Evolutionary conservation across 1,284 basidiomycete genomes (phyloP).

Genomic region (Boletus smithii): DNA sequence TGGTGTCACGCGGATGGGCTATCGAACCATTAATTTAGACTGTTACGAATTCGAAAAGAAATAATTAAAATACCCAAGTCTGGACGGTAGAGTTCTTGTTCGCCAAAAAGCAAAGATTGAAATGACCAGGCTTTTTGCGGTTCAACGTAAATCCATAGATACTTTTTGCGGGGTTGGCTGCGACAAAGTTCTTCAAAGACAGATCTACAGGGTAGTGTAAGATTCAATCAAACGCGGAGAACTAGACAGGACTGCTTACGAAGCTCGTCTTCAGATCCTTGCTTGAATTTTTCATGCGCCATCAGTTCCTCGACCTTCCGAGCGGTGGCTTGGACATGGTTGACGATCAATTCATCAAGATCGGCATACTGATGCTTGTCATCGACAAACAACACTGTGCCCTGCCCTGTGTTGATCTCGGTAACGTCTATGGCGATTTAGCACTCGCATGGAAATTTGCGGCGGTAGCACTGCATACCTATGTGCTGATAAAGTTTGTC

Average conservation of each 20-base stretch:
- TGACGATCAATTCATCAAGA: constrained; percentile 96
- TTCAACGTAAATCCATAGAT: constrained; percentile 97
- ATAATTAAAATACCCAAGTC: constrained; percentile 66
- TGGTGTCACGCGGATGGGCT: constrained; percentile 88
- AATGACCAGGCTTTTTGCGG: constrained; percentile 86
- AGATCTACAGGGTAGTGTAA: constrained; percentile 51
- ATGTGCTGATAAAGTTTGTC: constrained; percentile 97
- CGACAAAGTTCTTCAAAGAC: constrained; percentile 87
- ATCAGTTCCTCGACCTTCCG: constrained; percentile 94
- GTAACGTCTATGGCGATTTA: constrained; percentile 68
- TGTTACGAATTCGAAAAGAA: neutral
- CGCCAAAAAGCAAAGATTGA: constrained; percentile 91
- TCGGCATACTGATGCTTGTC: constrained; percentile 86
- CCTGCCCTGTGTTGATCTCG: constrained; percentile 79
- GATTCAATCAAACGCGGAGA: neutral
- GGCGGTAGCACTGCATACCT: constrained; percentile 46
- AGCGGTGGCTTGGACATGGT: constrained; percentile 93
- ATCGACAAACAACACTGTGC: constrained; percentile 77
- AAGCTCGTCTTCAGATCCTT: constrained; percentile 82
- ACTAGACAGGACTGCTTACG: constrained; percentile 53
- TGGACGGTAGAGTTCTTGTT: constrained; percentile 89
- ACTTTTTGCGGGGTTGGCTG: constrained; percentile 91
- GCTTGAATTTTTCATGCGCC: constrained; percentile 95
- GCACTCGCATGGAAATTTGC: constrained; percentile 2
- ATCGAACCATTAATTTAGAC: constrained; percentile 12